Evolutionary conservation across 495 filamentous ascomycete genomes (phyloP).

Genomic region (Penicillium alfredii): DNA sequence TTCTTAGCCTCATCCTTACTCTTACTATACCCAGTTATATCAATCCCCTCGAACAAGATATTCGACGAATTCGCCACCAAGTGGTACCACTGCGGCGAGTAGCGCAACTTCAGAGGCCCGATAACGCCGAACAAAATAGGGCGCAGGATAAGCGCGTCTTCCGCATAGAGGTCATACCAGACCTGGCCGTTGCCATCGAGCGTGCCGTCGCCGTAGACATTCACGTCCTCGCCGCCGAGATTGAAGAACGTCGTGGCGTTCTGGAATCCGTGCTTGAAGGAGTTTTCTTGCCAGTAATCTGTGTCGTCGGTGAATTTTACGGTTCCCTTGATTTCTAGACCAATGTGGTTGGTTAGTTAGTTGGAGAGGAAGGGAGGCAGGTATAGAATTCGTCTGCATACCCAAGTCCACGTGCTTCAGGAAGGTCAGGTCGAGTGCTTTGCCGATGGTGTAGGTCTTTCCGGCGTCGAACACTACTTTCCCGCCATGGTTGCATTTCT

Average conservation of each 20-base stretch:
- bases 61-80: conserved; percentile 62
- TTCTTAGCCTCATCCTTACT: conserved; percentile 56
- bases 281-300: conserved; percentile 58
- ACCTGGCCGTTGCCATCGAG: conserved; percentile 63
- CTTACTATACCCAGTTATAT: conserved; percentile 51
- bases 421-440: conserved; percentile 59
- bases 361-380: no score
- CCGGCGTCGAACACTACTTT: conserved; percentile 54
- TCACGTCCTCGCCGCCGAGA: conserved; percentile 62
- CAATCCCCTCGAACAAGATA: conserved; percentile 60
- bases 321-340: conserved; percentile 49
- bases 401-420: conserved; percentile 57
- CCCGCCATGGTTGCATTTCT: conserved; percentile 61
- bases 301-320: conserved; percentile 60
- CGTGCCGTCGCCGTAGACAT: conserved; percentile 59
- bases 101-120: conserved; percentile 54
- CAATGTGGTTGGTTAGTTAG: no score
- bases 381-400: no score
- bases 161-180: conserved; percentile 60
- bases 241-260: conserved; percentile 65
- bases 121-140: conserved; percentile 60
- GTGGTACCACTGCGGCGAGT: conserved; percentile 63
- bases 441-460: conserved; percentile 56
- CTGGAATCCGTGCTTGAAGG: conserved; percentile 56
- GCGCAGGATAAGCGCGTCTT: conserved; percentile 49